Conservation (phyloP, 202 grass and related monocot genomes). For the Digitaria exilis region DNA sequence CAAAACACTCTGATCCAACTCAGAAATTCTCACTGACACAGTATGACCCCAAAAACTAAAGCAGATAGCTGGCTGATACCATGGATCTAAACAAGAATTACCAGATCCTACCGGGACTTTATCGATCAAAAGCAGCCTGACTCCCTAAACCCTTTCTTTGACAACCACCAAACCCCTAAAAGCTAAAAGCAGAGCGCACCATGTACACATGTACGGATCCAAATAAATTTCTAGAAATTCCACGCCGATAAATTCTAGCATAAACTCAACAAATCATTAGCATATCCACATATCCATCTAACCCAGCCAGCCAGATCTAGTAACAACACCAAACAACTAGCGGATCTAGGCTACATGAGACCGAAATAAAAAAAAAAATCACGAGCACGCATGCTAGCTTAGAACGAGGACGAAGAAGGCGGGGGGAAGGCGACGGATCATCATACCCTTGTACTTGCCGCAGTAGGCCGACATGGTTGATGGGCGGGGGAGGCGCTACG, state of each 20-base stretch:
- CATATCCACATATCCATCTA: background rate
- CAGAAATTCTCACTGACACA: no score
- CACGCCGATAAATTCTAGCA: background rate
- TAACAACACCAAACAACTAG: no score
- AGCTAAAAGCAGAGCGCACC: background rate
- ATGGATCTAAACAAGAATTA: background rate
- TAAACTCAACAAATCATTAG: background rate
- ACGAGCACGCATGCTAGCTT: background rate
- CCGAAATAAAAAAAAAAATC: background rate
- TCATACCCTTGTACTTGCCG: constrained; percentile 77
- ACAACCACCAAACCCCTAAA: constrained; percentile 3
- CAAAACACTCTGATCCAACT: background rate
- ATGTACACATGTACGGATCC: constrained; percentile 39
- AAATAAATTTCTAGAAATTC: background rate
- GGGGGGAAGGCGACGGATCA: background rate
- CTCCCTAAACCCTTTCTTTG: background rate
- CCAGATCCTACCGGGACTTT: background rate
- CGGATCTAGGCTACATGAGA: constrained; percentile 25
- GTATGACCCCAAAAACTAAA: no score
- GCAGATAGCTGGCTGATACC: background rate
- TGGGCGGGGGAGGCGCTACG: constrained; percentile 4
- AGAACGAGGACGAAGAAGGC: no score
- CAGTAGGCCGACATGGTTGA: constrained; percentile 77
- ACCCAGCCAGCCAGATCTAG: constrained; percentile 6
- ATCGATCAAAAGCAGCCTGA: background rate